Evolutionary conservation across 2,329 filamentous ascomycete genomes (phyloP).

Genomic region (Fusarium phyllophilum): DNA sequence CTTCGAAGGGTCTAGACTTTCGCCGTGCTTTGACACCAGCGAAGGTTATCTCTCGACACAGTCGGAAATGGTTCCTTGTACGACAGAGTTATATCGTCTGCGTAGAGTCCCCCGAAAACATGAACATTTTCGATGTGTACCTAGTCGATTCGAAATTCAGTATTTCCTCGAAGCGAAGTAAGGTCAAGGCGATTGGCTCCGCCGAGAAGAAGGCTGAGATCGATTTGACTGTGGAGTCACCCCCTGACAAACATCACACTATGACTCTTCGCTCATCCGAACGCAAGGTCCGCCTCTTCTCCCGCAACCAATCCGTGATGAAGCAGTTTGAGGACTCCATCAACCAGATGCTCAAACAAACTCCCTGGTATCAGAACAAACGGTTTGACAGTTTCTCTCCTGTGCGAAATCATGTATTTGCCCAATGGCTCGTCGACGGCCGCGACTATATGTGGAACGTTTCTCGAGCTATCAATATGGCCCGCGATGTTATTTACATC

Average conservation of each 20-base stretch:
- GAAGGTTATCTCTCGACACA: constrained; percentile 83
- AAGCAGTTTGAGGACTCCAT: constrained; percentile 96
- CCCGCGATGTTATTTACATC: constrained; percentile 97
- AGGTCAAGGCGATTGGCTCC: constrained; percentile 62
- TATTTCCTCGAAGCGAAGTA: constrained; percentile 77
- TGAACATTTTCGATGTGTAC: constrained; percentile 99
- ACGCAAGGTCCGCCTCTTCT: constrained; percentile 89
- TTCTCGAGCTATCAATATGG: constrained; percentile 95
- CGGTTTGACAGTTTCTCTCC: constrained; percentile 95
- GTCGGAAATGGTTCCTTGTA: constrained; percentile 97
- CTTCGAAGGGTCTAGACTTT: constrained; percentile 88
- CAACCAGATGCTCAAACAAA: constrained; percentile 82
- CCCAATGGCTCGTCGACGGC: constrained; percentile 96
- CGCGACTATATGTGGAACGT: constrained; percentile 99
- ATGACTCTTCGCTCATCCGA: constrained; percentile 92
- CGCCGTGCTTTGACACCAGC: constrained; percentile 81
- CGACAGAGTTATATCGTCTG: constrained; percentile 97
- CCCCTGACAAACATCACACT: constrained; percentile 76
- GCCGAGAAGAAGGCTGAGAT: constrained; percentile 68
- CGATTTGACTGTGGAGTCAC: constrained; percentile 53
- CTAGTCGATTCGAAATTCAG: constrained; percentile 91
- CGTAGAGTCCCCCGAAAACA: constrained; percentile 97
- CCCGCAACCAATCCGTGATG: constrained; percentile 88
- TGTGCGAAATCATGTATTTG: constrained; percentile 85
- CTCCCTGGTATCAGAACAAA: constrained; percentile 83